Evolutionary conservation across 2,329 filamentous ascomycete genomes (phyloP).

Genomic region (Magnaporthales sp.): DNA sequence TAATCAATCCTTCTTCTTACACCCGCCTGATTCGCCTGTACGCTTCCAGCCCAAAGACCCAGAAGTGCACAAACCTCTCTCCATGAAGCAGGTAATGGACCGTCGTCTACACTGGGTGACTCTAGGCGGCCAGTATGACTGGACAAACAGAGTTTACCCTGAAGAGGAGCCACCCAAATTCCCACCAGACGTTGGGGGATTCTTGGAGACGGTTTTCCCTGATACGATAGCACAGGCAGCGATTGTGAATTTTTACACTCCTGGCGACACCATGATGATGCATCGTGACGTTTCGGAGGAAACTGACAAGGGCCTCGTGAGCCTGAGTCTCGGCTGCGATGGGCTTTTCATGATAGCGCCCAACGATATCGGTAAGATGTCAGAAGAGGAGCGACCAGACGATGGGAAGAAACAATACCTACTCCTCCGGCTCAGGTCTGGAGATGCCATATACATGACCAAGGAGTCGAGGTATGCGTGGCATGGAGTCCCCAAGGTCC

Average conservation of each 20-base stretch:
- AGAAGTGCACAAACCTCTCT: slow-evolving; percentile 64
- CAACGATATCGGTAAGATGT: slow-evolving; percentile 29
- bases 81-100: slow-evolving; percentile 60
- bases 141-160: slow-evolving; percentile 82
- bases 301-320: slow-evolving; percentile 69
- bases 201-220: slow-evolving; percentile 66
- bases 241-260: slow-evolving; percentile 88
- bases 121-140: slow-evolving; percentile 92
- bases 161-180: slow-evolving; percentile 59
- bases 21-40: slow-evolving; percentile 30
- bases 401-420: slow-evolving; percentile 37
- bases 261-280: slow-evolving; percentile 83
- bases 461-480: slow-evolving; percentile 76
- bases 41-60: slow-evolving; percentile 61
- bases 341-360: slow-evolving; percentile 79
- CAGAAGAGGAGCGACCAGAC: slow-evolving; percentile 16
- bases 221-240: slow-evolving; percentile 76
- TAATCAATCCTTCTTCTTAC: slow-evolving; percentile 4
- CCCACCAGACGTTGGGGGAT: slow-evolving; percentile 59
- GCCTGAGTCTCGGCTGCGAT: slow-evolving; percentile 84
- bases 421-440: slow-evolving; percentile 64
- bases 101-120: slow-evolving; percentile 90
- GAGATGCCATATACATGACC: slow-evolving; percentile 87
- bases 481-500: slow-evolving; percentile 88
- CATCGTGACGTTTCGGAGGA: slow-evolving; percentile 91